Conservation (phyloP, 2,329 filamentous ascomycete genomes). For the Falciphora oryzae region DNA sequence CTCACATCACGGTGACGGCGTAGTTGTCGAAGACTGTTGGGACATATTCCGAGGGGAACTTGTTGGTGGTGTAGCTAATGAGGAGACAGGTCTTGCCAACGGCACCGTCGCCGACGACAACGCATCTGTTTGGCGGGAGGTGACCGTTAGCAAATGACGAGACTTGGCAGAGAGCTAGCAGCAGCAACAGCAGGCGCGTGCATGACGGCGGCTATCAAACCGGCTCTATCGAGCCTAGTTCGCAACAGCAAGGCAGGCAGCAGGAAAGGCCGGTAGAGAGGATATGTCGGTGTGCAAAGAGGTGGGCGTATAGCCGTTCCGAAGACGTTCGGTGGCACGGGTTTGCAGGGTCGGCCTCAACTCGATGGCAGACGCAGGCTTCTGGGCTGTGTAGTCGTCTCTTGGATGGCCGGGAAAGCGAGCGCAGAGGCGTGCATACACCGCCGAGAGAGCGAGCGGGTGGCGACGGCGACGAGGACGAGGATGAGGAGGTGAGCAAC, state of each 20-base stretch:
- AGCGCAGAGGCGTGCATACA: not conserved
- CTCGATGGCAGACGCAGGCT: no score
- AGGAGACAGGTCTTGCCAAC: conserved; percentile 98
- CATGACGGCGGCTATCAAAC: not conserved
- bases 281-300: not conserved
- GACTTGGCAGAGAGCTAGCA: not conserved
- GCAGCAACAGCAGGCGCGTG: not conserved
- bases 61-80: conserved; percentile 99
- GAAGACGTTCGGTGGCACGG: not conserved
- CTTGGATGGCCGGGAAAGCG: not conserved
- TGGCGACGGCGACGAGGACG: conserved; percentile 3
- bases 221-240: conserved; percentile 3
- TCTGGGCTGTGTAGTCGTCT: not conserved
- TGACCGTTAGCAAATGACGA: not conserved
- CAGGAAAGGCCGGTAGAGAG: not conserved
- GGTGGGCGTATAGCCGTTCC: not conserved
- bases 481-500: conserved; percentile 23
- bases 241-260: not conserved
- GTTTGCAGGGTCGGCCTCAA: not conserved
- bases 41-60: conserved; percentile 99
- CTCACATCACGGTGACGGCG: conserved; percentile 98
- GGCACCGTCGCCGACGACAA: conserved; percentile 98
- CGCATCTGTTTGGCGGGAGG: conserved; percentile 61
- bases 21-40: conserved; percentile 99
- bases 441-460: conserved; percentile 1